Conservation (phyloP, 1,284 basidiomycete genomes). For the Amylostereum areolatum region DNA sequence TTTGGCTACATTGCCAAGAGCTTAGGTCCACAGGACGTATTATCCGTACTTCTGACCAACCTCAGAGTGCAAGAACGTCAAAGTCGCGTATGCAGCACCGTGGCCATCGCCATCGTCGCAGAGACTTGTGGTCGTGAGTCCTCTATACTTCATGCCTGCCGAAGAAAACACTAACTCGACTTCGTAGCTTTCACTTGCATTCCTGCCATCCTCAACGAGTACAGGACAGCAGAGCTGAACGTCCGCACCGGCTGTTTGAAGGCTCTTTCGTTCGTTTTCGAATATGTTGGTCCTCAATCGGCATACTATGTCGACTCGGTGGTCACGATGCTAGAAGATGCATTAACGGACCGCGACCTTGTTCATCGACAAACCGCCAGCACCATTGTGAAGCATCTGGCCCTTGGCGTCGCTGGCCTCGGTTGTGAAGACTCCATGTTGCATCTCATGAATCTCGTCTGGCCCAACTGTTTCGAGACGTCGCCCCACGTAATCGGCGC, state of each 20-base stretch:
- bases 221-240: conserved; percentile 96
- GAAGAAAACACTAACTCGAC: conserved; percentile 15
- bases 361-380: conserved; percentile 98
- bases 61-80: conserved; percentile 98
- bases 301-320: conserved; percentile 98
- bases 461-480: conserved; percentile 99
- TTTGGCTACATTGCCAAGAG: conserved; percentile 99
- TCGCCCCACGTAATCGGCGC: conserved; percentile 97
- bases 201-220: conserved; percentile 98
- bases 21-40: conserved; percentile 97
- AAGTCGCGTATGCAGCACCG: conserved; percentile 97
- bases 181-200: conserved; percentile 91
- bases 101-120: conserved; percentile 96
- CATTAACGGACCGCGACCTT: conserved; percentile 94
- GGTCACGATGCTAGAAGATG: conserved; percentile 96
- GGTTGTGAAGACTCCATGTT: conserved; percentile 98
- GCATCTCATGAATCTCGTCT: conserved; percentile 96
- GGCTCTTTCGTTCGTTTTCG: conserved; percentile 96
- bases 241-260: conserved; percentile 99
- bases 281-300: conserved; percentile 99
- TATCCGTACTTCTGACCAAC: conserved; percentile 95
- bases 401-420: conserved; percentile 93
- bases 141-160: conserved; percentile 4
- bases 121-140: conserved; percentile 92
- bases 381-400: conserved; percentile 98